A percentile compares a stretch with the other conserved stretches of the same genome.
phyloP scores from a whole-genome alignment of 305 asterid genomes.

The Withania somnifera region DNA sequence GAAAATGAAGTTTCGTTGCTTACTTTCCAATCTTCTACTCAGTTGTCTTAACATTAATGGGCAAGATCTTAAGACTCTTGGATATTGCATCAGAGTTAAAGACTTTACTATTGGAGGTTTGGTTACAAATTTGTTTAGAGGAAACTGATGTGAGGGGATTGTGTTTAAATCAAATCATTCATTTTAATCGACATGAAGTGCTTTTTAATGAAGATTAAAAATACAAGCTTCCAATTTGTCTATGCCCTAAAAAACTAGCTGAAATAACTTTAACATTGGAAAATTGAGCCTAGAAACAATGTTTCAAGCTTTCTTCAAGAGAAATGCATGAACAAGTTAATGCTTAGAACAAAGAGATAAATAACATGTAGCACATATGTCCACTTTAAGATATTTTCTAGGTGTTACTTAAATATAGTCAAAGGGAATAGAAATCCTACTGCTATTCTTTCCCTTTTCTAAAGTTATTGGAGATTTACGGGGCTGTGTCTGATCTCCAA shows the following conservation, averaged over 20 bases:
- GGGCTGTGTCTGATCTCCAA: too few species aligned
- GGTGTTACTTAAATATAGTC: background rate
- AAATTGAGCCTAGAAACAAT: constrained; percentile 8
- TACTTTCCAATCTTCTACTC: constrained; percentile 36
- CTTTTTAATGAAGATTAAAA: constrained; percentile 57
- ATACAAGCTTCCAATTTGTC: constrained; percentile 51
- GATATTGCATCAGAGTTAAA: constrained; percentile 59
- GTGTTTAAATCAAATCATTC: constrained; percentile 52
- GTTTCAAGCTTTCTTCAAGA: constrained; percentile 5
- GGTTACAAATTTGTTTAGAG: constrained; percentile 53
- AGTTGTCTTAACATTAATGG: constrained; percentile 61
- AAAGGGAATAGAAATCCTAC: background rate
- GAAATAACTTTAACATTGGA: constrained; percentile 48
- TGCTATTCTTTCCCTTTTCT: too few species aligned
- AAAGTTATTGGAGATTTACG: too few species aligned
- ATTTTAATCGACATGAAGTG: constrained; percentile 47
- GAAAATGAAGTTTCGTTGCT: constrained; percentile 37
- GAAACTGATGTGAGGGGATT: constrained; percentile 62
- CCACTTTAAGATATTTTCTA: background rate
- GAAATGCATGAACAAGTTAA: constrained; percentile 31
- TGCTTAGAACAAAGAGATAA: constrained; percentile 45
- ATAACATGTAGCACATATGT: constrained; percentile 25
- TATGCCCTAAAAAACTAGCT: constrained; percentile 75
- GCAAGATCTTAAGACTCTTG: constrained; percentile 44
- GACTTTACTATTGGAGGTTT: constrained; percentile 64